Base-by-base conservation (phyloP, 2,329 filamentous ascomycete species). In the Cladobotryum protrusum region DNA sequence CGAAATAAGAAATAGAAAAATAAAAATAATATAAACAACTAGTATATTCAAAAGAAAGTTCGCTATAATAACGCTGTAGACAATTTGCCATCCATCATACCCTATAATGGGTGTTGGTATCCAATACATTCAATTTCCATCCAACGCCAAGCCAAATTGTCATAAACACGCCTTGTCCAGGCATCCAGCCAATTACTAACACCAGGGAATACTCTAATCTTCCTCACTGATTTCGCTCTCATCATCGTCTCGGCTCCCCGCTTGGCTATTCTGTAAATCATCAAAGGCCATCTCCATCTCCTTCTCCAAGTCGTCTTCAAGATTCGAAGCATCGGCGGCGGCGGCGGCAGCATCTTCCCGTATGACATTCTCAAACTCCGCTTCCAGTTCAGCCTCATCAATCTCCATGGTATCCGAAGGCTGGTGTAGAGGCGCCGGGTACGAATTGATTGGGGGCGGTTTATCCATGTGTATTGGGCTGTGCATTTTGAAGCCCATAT, bases 191-290 rank as follows among this genome's bases (percentile, higher is more conserved):
- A 8, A 29, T 2, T 29, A 29, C 6, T 29, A 29, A 8, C 24
- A 29, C 24, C 7, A 8, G 6, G 24, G 6, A 29, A 8, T 18
- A 6, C 37, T 8, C 37, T 67, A 85, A 61, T 85, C 82, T 62
- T 85, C 82, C 61, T 85, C 82, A 56, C 82, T 85, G 48, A 85
- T 81, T 57, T 83, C 80, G 56, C 81, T 85, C 63, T 85, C 81
- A 47, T 81, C 79, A 20, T 74, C 72, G 17, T 53, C 34, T 24
- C 73, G 70, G 53, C 70, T 75, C 34, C 72, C 76, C 20, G 75
- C 71, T 53, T 76, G 69, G 56, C 35, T 68, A 34, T 77, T 77
- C 57, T 79, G 78, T 61, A 84, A 70, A 57, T 82, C 78, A 46
- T 65, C 67, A 59, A 69, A 67, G 1, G 67, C 67, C 18, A 75